Base-by-base conservation (phyloP, 2,329 filamentous ascomycete species). In the Chlorencoelia australis region DNA sequence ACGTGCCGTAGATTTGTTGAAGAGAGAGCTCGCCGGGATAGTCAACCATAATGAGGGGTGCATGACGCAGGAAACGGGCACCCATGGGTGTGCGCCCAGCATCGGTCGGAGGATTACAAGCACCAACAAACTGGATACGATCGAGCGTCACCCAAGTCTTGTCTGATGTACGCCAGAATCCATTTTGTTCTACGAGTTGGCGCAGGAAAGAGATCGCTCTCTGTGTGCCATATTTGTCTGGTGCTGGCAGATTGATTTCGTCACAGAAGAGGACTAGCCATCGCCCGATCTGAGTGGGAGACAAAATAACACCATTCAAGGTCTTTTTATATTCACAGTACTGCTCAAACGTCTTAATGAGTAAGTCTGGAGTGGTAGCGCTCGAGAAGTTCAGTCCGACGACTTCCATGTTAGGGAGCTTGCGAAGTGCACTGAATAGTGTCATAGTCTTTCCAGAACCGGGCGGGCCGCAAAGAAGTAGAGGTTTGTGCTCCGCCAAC, bases 371-470 rank as follows among this genome's bases (percentile, higher is more conserved):
- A 1, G 91, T 98, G 1, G 93, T 99, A 1, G 91, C 93, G 52
- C 91, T 98, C 4, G 93, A 98, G 61, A 99, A 98, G 63, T 99
- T 99, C 58, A 99, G 84, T 32, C 91, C 91, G 20, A 98, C 93
- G 40, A 95, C 87, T 62, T 98, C 91, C 88, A 98, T 95, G 58
- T 95, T 95, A 3, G 89, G 89, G 40, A 98, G 69, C 62, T 98
- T 98, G 46, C 91, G 81, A 36, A 99, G 75, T 21, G 91, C 91
- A 57, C 89, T 95, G 67, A 99, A 99, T 9, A 99, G 68, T 8
- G 91, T 99, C 91, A 99, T 99, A 4, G 91, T 99, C 68, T 99
- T 99, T 69, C 91, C 91, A 34, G 91, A 98, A 66, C 91, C 91
- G 40, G 91, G 91, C 56, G 91, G 93, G 60, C 91, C 93, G 58